Base-by-base conservation (phyloP, 768 basidiomycete genomes). In the Neoboletus subvelutipes region DNA sequence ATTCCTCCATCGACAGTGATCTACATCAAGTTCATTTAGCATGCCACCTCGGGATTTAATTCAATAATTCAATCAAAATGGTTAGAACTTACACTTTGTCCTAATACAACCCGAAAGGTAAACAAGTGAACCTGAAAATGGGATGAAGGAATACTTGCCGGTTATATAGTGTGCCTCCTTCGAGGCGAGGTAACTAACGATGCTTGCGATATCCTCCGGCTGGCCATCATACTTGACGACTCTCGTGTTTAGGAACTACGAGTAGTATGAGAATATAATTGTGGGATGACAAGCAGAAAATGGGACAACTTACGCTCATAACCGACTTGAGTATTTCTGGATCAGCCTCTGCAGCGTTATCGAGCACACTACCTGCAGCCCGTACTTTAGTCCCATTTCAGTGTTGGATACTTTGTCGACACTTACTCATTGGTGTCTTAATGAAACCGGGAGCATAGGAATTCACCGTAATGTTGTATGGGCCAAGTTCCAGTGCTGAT, bases 161-260 rank as follows among this genome's bases (percentile, higher is more conserved):
- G 73, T 76, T 5, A 77, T 60, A 49, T 71, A 73, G 42, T 67
- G 64, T 4, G 74, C 69, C n/a, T 67, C 71, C 5, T 71, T 63
- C 5, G 73, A 73, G 9, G 68, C 68, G 7, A 76, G 61, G 48
- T 66, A 75, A 1, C 71, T 72, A 0, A 75, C 70, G 9, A 71
- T 4, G 31, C 58, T 64, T 18, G 73, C 73, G 5, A 72, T 55
- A 43, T 72, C 67, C 28, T 73, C 67, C 2, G 74, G 69, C 20
- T 68, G 58, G 29, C 68, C 71, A 12, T 34, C 33, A 34, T 13
- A 13, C 33, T 34, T 34, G 33, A 34, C 13, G 33, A 34, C 33
- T 13, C 33, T 34, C 33, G 12, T 2, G 13, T 34, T 34, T 34
- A 34, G 13, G 33, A 34, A 34, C 33, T 34, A 13, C 13, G 13